Evolutionary conservation across 2,329 filamentous ascomycete species (phyloP).

Genomic region (Penicillium sp.): DNA sequence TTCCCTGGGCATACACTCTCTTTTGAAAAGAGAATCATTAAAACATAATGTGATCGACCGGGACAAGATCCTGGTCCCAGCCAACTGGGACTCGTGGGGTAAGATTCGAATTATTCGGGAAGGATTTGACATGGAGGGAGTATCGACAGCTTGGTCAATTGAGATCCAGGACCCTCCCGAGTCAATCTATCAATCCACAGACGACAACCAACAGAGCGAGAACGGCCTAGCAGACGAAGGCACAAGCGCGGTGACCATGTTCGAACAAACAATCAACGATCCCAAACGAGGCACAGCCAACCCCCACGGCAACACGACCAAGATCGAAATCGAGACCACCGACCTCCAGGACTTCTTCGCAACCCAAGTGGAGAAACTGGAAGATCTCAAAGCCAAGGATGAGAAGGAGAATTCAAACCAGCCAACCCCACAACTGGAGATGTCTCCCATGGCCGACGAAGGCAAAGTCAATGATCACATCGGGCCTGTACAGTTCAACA

Average conservation of each 20-base stretch:
- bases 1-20: conserved; percentile 79
- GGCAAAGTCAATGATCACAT: conserved; percentile 71
- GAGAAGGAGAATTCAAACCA: conserved; percentile 43
- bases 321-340: conserved; percentile 63
- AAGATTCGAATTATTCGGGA: conserved; percentile 92
- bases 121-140: conserved; percentile 84
- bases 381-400: conserved; percentile 61
- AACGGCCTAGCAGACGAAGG: conserved; percentile 31
- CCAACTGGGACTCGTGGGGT: conserved; percentile 98
- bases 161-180: conserved; percentile 65
- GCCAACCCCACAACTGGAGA: conserved; percentile 37
- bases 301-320: conserved; percentile 46
- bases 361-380: conserved; percentile 72
- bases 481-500: conserved; percentile 94
- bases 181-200: conserved; percentile 25
- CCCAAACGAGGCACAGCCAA: conserved; percentile 63
- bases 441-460: conserved; percentile 40
- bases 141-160: conserved; percentile 81
- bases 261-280: conserved; percentile 77
- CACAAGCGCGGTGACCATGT: conserved; percentile 67
- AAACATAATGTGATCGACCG: conserved; percentile 91
- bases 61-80: conserved; percentile 89
- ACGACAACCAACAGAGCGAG: conserved; percentile 28
- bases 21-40: conserved; percentile 73
- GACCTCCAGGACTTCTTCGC: conserved; percentile 77